Base-by-base conservation (phyloP, 2,329 filamentous ascomycete species). In the Neocatenulostroma microsporum region DNA sequence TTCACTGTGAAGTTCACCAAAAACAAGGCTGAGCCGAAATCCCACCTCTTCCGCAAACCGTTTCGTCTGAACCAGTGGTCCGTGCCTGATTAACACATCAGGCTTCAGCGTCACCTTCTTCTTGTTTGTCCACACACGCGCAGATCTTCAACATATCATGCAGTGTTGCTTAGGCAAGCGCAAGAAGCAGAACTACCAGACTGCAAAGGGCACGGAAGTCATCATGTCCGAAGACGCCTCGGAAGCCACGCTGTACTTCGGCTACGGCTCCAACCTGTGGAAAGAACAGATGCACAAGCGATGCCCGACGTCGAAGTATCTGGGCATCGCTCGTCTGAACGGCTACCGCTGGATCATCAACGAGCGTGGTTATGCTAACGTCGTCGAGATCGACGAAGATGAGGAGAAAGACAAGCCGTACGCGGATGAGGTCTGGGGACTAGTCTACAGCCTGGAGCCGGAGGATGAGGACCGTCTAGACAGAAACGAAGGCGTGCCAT, bases 211-310 rank as follows among this genome's bases (percentile, higher is more conserved):
- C n/a, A n/a, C n/a, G n/a, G n/a, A n/a, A n/a, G n/a, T n/a, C n/a
- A n/a, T n/a, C n/a, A n/a, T n/a, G n/a, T n/a, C n/a, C n/a, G n/a
- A n/a, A n/a, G n/a, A 27, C 26, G 20, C 21, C 26, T 21, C 27
- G 11, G 7, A 30, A 11, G 12, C 37, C 15, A 43, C 37, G 9
- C 21, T 42, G 2, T 83, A 83, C 65, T 83, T 84, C 54, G 81
- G 74, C 50, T 84, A 81, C 59, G 81, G 80, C 44, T 78, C 73
- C 55, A 84, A 84, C 57, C 69, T 84, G 39, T 82, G 77, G 56
- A 69, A 69, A 1, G 59, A 67, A 19, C 80, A 84, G 58, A 84
- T 85, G 81, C 49, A 49, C 3, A 47, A 55, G 30, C 76, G 80
- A 35, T 84, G 81, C 53, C 70, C 71, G 2, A 56, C 53, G 11